Conservation (phyloP, 2,329 filamentous ascomycete species). For the Cytospora leucostoma region DNA sequence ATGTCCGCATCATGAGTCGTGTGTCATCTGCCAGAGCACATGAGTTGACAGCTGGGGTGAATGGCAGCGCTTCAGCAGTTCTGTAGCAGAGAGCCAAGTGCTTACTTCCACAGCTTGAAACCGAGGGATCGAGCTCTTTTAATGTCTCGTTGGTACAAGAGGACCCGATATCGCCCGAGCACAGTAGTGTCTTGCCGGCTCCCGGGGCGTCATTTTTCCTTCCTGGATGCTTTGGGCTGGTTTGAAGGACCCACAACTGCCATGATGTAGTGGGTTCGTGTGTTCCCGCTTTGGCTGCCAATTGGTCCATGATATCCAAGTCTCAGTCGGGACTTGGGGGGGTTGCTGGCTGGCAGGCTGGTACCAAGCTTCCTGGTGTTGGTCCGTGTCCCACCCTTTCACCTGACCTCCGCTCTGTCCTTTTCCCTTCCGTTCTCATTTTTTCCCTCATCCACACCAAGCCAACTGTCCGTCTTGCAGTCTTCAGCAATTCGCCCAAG, state of each 20-base stretch:
- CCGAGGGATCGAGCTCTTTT: slow-evolving; percentile 16
- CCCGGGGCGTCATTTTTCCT: slow-evolving; percentile 31
- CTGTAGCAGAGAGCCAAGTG: neutral
- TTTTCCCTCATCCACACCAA: slow-evolving; percentile 28
- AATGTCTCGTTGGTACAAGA: slow-evolving; percentile 4
- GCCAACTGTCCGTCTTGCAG: slow-evolving; percentile 34
- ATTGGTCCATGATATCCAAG: slow-evolving; percentile 36
- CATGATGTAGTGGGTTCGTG: slow-evolving; percentile 30
- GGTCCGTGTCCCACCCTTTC: slow-evolving; percentile 28
- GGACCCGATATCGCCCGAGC: slow-evolving; percentile 29
- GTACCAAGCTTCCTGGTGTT: slow-evolving; percentile 26
- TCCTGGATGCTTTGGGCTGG: slow-evolving; percentile 31
- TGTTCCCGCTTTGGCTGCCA: slow-evolving; percentile 29
- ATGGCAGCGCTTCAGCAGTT: neutral
- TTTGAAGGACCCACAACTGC: slow-evolving; percentile 32
- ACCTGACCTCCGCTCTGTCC: slow-evolving; percentile 32
- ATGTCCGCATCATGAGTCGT: slow-evolving; percentile 17
- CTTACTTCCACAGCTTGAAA: neutral
- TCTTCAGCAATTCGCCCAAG: slow-evolving; percentile 32
- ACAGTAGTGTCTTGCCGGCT: slow-evolving; percentile 20
- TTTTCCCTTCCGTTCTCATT: slow-evolving; percentile 35
- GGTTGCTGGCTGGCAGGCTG: slow-evolving; percentile 28
- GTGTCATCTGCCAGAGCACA: slow-evolving; percentile 16
- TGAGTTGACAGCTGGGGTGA: neutral
- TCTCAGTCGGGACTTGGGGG: slow-evolving; percentile 30